phyloP scores from a whole-genome alignment of 495 filamentous ascomycete genomes.

The Viridothelium virens region DNA sequence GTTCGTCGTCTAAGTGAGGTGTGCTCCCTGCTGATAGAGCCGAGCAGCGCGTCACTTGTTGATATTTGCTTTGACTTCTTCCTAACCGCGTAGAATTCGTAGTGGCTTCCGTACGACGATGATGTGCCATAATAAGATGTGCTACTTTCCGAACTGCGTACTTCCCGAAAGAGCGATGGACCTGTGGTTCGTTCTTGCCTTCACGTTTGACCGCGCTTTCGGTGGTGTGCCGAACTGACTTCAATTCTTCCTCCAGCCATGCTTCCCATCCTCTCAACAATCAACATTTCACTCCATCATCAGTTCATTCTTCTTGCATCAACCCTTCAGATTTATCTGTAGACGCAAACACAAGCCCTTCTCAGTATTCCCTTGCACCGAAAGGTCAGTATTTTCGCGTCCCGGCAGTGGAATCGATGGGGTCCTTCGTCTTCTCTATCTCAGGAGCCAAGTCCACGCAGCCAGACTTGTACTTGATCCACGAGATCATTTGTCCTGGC shows the following conservation, averaged over 20 bases:
- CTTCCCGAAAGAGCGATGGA: background rate
- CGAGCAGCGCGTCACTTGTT: too few relatives aligned
- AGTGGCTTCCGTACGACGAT: background rate
- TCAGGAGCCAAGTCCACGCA: background rate
- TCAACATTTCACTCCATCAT: background rate
- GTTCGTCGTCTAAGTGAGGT: too few relatives aligned
- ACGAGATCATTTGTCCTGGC: background rate
- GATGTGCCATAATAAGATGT: background rate
- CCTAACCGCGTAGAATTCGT: background rate
- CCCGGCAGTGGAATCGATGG: background rate
- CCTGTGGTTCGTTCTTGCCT: background rate
- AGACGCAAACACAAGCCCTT: background rate
- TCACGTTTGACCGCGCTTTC: background rate
- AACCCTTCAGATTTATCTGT: background rate
- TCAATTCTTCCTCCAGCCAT: background rate
- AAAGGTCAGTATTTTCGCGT: background rate
- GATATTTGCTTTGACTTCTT: background rate
- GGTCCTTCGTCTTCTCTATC: background rate
- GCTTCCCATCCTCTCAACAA: background rate
- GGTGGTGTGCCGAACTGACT: background rate
- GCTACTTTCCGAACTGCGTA: background rate
- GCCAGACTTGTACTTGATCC: background rate
- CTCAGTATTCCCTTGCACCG: background rate
- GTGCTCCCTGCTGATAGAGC: too few relatives aligned
- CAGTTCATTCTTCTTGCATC: background rate